Conservation (phyloP, 2,329 filamentous ascomycete genomes). For the Colletotrichum cuscutae region DNA sequence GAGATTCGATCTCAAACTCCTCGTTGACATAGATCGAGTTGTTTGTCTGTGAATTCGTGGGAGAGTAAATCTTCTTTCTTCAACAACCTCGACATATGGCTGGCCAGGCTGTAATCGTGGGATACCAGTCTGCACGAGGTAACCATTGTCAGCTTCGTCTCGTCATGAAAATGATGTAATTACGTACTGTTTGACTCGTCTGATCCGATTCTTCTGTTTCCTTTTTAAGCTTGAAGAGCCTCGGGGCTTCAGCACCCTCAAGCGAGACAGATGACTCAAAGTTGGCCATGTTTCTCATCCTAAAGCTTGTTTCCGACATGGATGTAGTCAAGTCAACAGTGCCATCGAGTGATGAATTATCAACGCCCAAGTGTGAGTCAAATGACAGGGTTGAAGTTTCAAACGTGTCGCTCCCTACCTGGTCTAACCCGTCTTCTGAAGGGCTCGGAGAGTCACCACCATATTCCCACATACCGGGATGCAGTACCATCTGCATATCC, state of each 20-base stretch:
- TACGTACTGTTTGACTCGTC: background rate
- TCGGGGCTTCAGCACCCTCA: background rate
- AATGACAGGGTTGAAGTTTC: conserved; percentile 6
- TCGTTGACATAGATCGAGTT: background rate
- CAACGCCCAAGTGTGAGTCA: background rate
- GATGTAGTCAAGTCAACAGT: conserved; percentile 5
- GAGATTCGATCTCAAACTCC: background rate
- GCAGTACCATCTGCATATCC: conserved; percentile 7
- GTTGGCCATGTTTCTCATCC: background rate
- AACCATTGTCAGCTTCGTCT: background rate
- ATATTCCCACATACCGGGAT: background rate
- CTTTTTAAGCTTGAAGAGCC: background rate
- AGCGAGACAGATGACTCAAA: background rate
- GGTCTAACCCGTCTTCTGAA: background rate
- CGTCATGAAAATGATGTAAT: too few species aligned
- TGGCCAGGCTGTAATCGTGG: background rate
- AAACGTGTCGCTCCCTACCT: background rate
- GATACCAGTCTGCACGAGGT: background rate
- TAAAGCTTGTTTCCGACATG: background rate
- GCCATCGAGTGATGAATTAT: background rate
- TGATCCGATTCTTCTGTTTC: background rate
- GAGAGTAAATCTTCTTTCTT: background rate
- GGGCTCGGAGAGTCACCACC: background rate
- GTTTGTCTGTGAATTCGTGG: background rate
- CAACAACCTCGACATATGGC: background rate